Evolutionary conservation across 371 early-diverging fungal genomes (phyloP), one percentile per base, ranked within the genome.

Genomic region (Apophysomyces elegans): DNA sequence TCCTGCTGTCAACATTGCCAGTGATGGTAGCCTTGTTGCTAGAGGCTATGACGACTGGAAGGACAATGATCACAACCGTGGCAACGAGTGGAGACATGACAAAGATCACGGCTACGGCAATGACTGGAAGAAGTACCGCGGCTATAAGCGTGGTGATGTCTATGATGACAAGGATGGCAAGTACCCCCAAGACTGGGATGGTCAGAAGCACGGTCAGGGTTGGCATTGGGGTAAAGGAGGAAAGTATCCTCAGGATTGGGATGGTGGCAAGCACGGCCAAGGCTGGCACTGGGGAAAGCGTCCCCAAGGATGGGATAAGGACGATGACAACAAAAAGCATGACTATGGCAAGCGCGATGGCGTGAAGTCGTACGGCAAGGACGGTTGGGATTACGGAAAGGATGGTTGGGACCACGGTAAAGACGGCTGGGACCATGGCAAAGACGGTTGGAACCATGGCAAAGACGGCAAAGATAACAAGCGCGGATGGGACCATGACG

Each of bases 191-290:
- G 54, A 16, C 16, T 50, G 54, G 54, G 54, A 50, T 9, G 54
- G 54, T 21, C 21, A 21, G 18, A 50, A 50, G 54, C 21, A 50
- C 54, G 11, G 11, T 5, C n/a, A 50, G 6, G 54, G 54, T 26
- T 50, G 54, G 54, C 54, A 50, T 50, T 50, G 54, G 54, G 54
- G 54, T 5, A 50, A 50, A 26, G 54, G 54, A 12, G 46, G 46
- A 21, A 16, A 50, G 11, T 26, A 50, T 2, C 21, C 54, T 18
- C 54, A 50, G 21, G 54, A 21, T 1, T 50, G 54, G 54, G 54
- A 50, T 21, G 54, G 21, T 11, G 7, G 21, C 8, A n/a, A 21
- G 21, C 21, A 50, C 6, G 54, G 54, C 21, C 7, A 50, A 16
- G 21, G 54, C n/a, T 50, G 54, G 54, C 21, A 21, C 21, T 21